Conservation (phyloP, 768 basidiomycete species). For the Nidularia sp. region DNA sequence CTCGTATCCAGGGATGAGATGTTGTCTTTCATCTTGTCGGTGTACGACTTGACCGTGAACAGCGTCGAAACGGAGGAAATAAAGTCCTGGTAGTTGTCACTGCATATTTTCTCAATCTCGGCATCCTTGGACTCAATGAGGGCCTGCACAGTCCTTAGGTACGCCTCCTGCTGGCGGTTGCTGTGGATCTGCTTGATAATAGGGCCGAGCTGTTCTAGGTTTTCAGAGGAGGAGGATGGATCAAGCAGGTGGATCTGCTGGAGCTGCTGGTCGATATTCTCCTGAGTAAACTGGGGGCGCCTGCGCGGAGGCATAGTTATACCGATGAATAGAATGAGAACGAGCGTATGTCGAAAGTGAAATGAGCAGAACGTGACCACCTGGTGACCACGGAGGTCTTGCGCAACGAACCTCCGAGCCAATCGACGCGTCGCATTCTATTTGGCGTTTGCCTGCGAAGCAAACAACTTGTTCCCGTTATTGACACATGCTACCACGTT, state of each 20-base stretch:
- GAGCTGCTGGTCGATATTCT: constrained; percentile 83
- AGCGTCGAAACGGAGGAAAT: constrained; percentile 96
- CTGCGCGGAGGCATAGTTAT: constrained; percentile 71
- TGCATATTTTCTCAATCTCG: constrained; percentile 95
- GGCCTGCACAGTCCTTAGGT: constrained; percentile 78
- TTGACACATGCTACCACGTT: no score
- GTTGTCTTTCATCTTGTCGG: constrained; percentile 87
- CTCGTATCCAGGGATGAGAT: constrained; percentile 86
- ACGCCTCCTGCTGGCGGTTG: constrained; percentile 84
- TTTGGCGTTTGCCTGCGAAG: constrained; percentile 28
- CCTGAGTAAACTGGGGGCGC: constrained; percentile 72
- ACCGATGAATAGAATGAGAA: constrained; percentile 15
- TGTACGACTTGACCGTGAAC: constrained; percentile 94
- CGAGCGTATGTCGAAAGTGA: constrained; percentile 2
- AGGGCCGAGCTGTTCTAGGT: constrained; percentile 92
- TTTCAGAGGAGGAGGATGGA: constrained; percentile 85
- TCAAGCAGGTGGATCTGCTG: constrained; percentile 90
- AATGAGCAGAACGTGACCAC: background rate
- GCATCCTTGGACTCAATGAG: constrained; percentile 92
- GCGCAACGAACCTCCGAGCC: constrained; percentile 13
- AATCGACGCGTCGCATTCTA: constrained; percentile 12
- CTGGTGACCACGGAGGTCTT: constrained; percentile 13
- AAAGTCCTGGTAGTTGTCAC: constrained; percentile 97
- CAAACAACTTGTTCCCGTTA: no score
- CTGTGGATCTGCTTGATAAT: constrained; percentile 92